Evolutionary conservation across 2,329 filamentous ascomycete species (phyloP).

Genomic region (Simplicillium aogashimaense): DNA sequence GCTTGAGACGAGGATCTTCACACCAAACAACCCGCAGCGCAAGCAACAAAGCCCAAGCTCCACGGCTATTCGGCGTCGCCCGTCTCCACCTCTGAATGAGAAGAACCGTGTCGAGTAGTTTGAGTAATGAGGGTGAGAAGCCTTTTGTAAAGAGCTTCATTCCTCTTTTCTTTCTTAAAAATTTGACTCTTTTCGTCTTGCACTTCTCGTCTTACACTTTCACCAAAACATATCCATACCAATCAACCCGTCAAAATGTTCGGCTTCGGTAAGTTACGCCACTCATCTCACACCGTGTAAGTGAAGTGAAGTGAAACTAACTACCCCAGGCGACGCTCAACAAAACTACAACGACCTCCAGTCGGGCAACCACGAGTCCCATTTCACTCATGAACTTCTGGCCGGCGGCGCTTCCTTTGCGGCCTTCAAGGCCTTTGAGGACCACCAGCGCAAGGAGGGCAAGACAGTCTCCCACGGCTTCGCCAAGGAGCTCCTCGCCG

Average conservation of each 20-base stretch:
- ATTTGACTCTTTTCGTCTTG: neutral
- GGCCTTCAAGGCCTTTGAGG: slow-evolving; percentile 72
- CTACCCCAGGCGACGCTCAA: slow-evolving; percentile 4
- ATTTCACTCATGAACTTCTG: slow-evolving; percentile 62
- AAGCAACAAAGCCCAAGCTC: too few relatives aligned
- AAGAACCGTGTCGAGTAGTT: too few relatives aligned
- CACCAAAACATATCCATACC: neutral
- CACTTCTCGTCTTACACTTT: neutral
- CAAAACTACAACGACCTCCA: slow-evolving; percentile 25
- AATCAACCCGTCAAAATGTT: slow-evolving; percentile 3
- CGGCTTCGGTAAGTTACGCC: slow-evolving; percentile 3
- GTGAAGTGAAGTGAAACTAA: too few relatives aligned
- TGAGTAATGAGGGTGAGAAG: neutral
- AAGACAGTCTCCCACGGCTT: slow-evolving; percentile 60
- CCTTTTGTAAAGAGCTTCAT: neutral
- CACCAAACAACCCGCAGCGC: too few relatives aligned
- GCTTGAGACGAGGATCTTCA: too few relatives aligned
- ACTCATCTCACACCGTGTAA: neutral
- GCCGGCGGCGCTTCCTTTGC: slow-evolving; percentile 70
- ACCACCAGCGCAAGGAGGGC: slow-evolving; percentile 58
- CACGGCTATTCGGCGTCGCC: too few relatives aligned
- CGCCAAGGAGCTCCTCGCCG: slow-evolving; percentile 69
- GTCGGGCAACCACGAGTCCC: slow-evolving; percentile 42
- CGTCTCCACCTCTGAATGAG: neutral
- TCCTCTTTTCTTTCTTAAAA: neutral